Base-by-base conservation (phyloP, 1,284 basidiomycete species). In the Cutaneotrichosporon cutaneum region DNA sequence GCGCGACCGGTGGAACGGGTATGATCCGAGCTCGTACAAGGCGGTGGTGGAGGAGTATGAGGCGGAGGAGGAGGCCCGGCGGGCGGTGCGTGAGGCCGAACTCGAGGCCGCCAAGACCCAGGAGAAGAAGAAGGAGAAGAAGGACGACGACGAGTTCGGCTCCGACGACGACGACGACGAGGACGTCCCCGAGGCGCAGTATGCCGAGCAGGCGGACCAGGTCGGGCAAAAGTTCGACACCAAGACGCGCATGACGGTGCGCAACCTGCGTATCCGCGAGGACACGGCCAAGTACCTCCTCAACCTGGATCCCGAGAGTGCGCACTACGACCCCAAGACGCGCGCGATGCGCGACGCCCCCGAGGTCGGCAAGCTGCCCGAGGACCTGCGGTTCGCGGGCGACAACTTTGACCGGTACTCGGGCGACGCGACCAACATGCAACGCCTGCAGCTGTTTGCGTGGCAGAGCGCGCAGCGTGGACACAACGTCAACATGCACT, bases 311-410 rank as follows among this genome's bases (percentile, higher is more conserved):
- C 89, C 90, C 4, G 88, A 92, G 1, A 94, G 91, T 71, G 95
- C 96, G 13, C 96, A 99, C 82, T 99, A 99, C 76, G 96, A 99
- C 75, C 96, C 96, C 54, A 99, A 99, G 83, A 99, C 96, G 27
- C 88, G 96, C 68, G 96, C 95, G 4, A 99, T 99, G 96, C 90
- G 96, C 78, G 95, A 99, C 74, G 94, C 95, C 42, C 95, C 96
- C 0, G 71, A 88, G 16, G 86, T 86, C 70, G 86, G 87, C 68
- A 82, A 92, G 35, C 82, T 86, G 2, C 83, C 90, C 13, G 93
- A 97, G 79, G 95, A 98, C 24, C 90, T 93, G 39, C 84, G 84
- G 72, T 98, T 96, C 72, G 93, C 94, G 10, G 95, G 95, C 14
- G 96, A 99, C 80, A 98, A 99, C 80, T 99, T 97, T 81, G 83